These are phyloP conservation scores for Tetrahymena elliotti DNA, from an alignment of 73 alveolate genomes.

Conservation along the genomic window DNA sequence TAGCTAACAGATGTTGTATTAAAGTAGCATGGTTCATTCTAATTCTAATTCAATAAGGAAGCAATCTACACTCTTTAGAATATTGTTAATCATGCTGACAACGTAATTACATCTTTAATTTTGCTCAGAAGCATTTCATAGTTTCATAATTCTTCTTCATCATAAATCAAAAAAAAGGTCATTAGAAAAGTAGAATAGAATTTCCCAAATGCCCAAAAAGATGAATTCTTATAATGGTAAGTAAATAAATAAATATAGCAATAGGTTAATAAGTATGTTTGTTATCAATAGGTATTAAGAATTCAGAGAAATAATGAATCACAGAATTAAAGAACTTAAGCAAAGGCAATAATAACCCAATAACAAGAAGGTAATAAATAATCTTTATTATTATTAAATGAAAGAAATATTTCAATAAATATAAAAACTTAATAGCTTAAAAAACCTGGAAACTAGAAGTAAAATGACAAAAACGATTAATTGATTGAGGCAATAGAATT, in stretches of 20 bases:
- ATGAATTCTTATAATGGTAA: background rate
- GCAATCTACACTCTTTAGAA: background rate
- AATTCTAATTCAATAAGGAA: background rate
- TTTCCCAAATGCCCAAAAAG: background rate
- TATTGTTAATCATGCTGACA: background rate
- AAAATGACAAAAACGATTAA: background rate
- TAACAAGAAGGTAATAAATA: background rate
- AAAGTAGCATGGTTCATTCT: background rate
- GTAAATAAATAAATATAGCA: too few species aligned
- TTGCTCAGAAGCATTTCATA: background rate
- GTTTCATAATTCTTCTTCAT: too few species aligned
- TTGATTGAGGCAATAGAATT: background rate
- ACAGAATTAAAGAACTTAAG: background rate
- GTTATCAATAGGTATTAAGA: background rate
- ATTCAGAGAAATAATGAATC: background rate
- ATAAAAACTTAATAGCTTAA: background rate
- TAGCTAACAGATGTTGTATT: background rate
- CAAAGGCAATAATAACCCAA: background rate
- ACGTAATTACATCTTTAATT: background rate
- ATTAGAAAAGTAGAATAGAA: background rate
- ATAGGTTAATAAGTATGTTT: too few species aligned
- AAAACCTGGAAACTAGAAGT: background rate
- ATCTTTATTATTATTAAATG: background rate
- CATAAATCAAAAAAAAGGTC: background rate
- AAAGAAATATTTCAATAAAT: background rate